Base-by-base conservation (phyloP, 441 rosid species). In the Breynia disticha region DNA sequence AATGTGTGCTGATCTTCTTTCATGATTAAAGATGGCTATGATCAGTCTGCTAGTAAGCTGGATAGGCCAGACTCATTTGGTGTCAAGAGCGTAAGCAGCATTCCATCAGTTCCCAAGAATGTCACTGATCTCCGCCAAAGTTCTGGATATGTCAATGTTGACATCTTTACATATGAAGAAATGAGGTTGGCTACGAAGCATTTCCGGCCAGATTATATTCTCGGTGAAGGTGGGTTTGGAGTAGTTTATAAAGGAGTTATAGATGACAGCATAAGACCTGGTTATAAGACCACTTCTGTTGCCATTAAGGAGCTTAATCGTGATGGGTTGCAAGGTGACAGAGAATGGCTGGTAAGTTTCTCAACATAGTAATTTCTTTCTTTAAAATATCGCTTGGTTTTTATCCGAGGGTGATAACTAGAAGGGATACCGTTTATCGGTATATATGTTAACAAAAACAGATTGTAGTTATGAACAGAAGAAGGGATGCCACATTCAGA, bases 181-280 rank as follows among this genome's bases (percentile, higher is more conserved):
- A 89, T 76, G 87, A 80, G 70, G 59, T 48, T 80, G 67, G 95
- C 90, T 17, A 89, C 99, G 4, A 86, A 84, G 74, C 79, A 72
- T 63, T 93, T 93, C 65, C 73, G 95, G 48, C 99, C 97, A 2
- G 93, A 86, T 75, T 78, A 67, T 53, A 86, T 93, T 42, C 86
- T 93, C 2, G 99, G 99, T 0, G 97, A 89, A 48, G 99, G 99
- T 59, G 99, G 99, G 32, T 93, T 93, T 55, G 97, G 99, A 37
- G 84, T 82, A 41, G 99, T 93, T 50, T 89, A 89, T 47, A 93
- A 84, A 72, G 99, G 99, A 51, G 76, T 83, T 54, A 61, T 93
- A 28, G 96, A 93, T 63, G 83, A 76, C 42, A 74, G 45, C 43
- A 76, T 89, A 44, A 76, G 95, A 70, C 63, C 69, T 48, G 93